These are phyloP conservation scores for Euphorbia pulcherrima DNA, from an alignment of 345 rosid species.

Conservation along the genomic window DNA sequence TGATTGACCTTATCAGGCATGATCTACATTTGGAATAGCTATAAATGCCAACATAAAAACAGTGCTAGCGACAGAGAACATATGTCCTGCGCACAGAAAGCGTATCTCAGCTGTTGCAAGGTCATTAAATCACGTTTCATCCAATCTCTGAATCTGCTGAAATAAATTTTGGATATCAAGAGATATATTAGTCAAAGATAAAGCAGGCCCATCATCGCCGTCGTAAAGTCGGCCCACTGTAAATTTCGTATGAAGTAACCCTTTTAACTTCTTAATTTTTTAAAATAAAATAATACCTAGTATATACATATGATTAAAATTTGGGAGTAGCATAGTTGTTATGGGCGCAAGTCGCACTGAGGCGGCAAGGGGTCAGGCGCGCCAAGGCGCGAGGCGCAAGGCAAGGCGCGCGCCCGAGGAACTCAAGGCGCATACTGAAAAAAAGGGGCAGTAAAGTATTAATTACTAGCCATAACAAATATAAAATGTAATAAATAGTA, in stretches of 20 bases:
- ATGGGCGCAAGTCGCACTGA: no score
- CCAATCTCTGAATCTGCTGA: slow-evolving; percentile 2
- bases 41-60: slow-evolving; percentile 18
- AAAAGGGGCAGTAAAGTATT: no score
- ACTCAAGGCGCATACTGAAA: no score
- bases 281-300: not conserved
- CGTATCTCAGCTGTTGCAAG: not conserved
- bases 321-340: not conserved
- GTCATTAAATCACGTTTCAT: slow-evolving; percentile 14
- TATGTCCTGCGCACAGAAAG: slow-evolving; percentile 10
- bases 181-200: slow-evolving; percentile 1
- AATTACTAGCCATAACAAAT: no score
- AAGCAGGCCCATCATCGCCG: not conserved
- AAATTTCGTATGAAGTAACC: not conserved
- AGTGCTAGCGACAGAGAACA: slow-evolving; percentile 9
- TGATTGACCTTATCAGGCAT: slow-evolving; percentile 6
- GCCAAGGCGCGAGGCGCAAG: no score
- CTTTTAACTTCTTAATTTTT: not conserved
- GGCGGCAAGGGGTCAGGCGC: no score
- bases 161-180: slow-evolving; percentile 18
- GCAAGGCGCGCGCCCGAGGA: no score
- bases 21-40: slow-evolving; percentile 12
- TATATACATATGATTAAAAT: not conserved
- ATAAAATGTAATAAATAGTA: no score
- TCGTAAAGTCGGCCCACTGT: not conserved